Evolutionary conservation across 257 asterid genomes (phyloP).

Genomic region (Solanum bulbocastanum): DNA sequence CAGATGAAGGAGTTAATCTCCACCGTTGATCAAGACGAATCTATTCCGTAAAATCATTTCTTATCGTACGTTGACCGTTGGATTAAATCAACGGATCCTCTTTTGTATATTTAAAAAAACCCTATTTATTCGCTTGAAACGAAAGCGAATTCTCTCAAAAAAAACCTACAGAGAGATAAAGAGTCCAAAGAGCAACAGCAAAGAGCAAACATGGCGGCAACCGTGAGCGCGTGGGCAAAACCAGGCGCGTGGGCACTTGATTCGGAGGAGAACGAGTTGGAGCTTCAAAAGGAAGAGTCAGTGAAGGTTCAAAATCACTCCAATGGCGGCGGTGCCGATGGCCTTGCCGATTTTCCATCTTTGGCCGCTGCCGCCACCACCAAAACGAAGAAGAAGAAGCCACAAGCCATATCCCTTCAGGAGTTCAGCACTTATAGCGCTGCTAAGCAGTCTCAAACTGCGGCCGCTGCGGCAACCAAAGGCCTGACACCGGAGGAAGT

Average conservation of each 20-base stretch:
- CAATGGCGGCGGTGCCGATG: slow-evolving; percentile 8
- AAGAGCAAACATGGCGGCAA: slow-evolving; percentile 68
- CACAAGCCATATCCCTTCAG: slow-evolving; percentile 45
- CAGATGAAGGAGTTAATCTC: slow-evolving; percentile 5
- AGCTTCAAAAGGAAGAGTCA: slow-evolving; percentile 35
- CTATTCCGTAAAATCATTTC: neutral
- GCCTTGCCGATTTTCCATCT: slow-evolving; percentile 52
- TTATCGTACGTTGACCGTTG: slow-evolving; percentile 12
- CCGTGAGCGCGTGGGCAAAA: slow-evolving; percentile 72
- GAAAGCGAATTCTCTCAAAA: slow-evolving; percentile 29
- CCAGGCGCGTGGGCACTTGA: slow-evolving; percentile 97
- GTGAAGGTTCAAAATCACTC: slow-evolving; percentile 11
- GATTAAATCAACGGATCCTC: slow-evolving; percentile 20
- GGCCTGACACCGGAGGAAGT: slow-evolving; percentile 48
- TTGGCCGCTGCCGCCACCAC: slow-evolving; percentile 51
- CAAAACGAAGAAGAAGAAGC: slow-evolving; percentile 65
- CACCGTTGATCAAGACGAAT: slow-evolving; percentile 11
- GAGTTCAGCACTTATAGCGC: slow-evolving; percentile 38
- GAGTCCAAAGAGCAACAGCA: neutral
- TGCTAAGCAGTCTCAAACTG: slow-evolving; percentile 22
- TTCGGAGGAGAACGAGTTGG: slow-evolving; percentile 71
- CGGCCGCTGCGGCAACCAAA: slow-evolving; percentile 6
- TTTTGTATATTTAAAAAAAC: neutral
- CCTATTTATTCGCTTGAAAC: slow-evolving; percentile 14
- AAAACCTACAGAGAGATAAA: slow-evolving; percentile 32